Evolutionary conservation across 176 grass and related monocot genomes (phyloP), one percentile per base, ranked within the genome.

Genomic region (Zea luxurians): DNA sequence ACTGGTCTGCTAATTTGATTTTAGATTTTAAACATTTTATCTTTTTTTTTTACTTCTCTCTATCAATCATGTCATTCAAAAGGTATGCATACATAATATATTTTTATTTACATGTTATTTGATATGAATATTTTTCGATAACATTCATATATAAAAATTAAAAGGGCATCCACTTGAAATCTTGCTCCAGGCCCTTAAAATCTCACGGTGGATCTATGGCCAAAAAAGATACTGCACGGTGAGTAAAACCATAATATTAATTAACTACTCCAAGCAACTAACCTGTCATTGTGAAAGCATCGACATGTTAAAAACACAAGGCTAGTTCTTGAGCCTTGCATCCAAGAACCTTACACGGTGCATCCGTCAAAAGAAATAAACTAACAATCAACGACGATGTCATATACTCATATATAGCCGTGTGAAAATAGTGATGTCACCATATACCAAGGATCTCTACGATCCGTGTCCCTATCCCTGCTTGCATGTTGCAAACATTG

Each of bases 381-480:
- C 17, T 49, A 73, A 37, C 48, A 82, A 65, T 7, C 48, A 38
- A 21, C 7, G 4, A 66, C 12, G 62, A 48, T 73, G 61, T 40
- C 75, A 55, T 55, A 71, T 45, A 62, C 37, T 40, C 75, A 55
- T 55, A 71, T 45, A 62, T 45, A 67, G 83, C 15, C 37, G 37
- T 78, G 74, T 45, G 44, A 55, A 55, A 72, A 73, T 15, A 37
- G 7, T 48, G 59, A 4, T 68, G 9, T 49, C 20, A 70, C 3
- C 21, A 48, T 48, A 10, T 76, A 62, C 59, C 20, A 42, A 40
- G 20, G 13, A 21, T 75, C 73, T 16, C 18, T 16, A 60, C 41
- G n/a, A 75, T 13, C 34, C 37, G 37, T 42, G 41, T 42, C 41
- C 38, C 13, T 43, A 4, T 1, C 18, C 38, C 37, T 27, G 37